Percentiles rank a stretch among this genome's conserved stretches.
These are phyloP conservation scores for Cucumis hystrix DNA, from an alignment of 306 rosid genomes.

Conservation along the genomic window DNA sequence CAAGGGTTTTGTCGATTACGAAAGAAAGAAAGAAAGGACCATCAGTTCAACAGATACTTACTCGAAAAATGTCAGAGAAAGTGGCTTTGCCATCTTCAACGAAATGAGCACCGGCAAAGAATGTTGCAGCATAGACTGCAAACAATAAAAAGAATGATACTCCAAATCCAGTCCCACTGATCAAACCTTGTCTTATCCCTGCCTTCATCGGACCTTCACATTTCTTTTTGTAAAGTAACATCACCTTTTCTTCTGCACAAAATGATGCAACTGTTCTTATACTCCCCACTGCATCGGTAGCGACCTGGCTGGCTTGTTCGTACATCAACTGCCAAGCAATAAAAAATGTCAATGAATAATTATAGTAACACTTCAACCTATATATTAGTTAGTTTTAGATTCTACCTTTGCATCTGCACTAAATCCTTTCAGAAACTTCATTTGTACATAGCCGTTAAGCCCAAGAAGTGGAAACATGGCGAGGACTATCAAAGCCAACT, in stretches of 20 bases:
- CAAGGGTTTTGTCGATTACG: background rate
- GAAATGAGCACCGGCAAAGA: conserved; percentile 50
- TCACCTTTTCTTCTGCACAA: conserved; percentile 81
- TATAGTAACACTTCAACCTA: background rate
- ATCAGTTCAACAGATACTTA: conserved; percentile 16
- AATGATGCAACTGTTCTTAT: conserved; percentile 71
- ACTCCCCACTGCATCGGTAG: conserved; percentile 66
- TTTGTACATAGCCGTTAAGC: conserved; percentile 38
- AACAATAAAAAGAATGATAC: conserved; percentile 31
- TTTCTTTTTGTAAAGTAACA: conserved; percentile 47
- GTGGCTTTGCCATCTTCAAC: conserved; percentile 37
- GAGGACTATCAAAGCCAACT: conserved; percentile 46
- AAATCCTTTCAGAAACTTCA: conserved; percentile 44
- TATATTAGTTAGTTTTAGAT: background rate
- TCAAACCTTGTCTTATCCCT: conserved; percentile 45
- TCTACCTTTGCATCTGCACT: conserved; percentile 56
- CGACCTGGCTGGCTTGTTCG: conserved; percentile 80
- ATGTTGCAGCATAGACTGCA: conserved; percentile 35
- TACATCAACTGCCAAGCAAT: conserved; percentile 38
- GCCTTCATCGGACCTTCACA: conserved; percentile 47
- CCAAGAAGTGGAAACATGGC: conserved; percentile 41
- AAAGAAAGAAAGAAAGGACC: background rate
- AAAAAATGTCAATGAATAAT: background rate
- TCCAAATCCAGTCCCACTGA: conserved; percentile 49
- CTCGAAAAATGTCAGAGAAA: conserved; percentile 38